Percentiles rank a stretch among this genome's conserved stretches.
Evolutionary conservation across 306 rosid species (phyloP).

Genomic region (Clitoria ternatea): DNA sequence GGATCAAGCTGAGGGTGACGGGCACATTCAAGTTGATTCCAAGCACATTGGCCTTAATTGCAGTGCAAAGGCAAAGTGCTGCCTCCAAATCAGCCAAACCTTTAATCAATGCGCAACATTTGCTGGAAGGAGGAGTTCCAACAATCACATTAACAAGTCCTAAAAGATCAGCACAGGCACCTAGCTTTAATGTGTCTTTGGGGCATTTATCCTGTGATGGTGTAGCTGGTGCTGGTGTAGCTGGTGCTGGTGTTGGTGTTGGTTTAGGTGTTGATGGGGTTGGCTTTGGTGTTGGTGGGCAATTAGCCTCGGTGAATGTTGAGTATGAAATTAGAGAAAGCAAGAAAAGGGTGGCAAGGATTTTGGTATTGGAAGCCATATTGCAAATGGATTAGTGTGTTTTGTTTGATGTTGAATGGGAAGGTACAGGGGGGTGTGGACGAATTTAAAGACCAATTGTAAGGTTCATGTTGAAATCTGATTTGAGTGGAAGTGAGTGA

Average conservation of each 20-base stretch:
- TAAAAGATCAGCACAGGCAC: slow-evolving; percentile 55
- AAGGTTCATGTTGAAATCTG: slow-evolving; percentile 31
- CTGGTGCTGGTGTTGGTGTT: neutral
- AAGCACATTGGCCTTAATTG: slow-evolving; percentile 66
- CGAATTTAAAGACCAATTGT: slow-evolving; percentile 41
- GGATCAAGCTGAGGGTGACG: slow-evolving; percentile 42
- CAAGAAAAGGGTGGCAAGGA: slow-evolving; percentile 38
- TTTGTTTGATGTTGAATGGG: slow-evolving; percentile 17
- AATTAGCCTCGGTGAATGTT: slow-evolving; percentile 39
- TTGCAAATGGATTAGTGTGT: neutral
- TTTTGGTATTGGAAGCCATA: slow-evolving; percentile 44
- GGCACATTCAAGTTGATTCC: slow-evolving; percentile 71
- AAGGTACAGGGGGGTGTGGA: neutral
- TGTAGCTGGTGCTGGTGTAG: neutral
- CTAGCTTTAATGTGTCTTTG: slow-evolving; percentile 58
- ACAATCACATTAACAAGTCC: slow-evolving; percentile 38
- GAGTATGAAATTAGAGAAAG: slow-evolving; percentile 50
- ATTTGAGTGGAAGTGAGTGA: slow-evolving; percentile 51
- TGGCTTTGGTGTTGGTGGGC: slow-evolving; percentile 20
- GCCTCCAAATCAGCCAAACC: slow-evolving; percentile 69
- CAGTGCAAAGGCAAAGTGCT: slow-evolving; percentile 80
- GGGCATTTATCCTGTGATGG: slow-evolving; percentile 38
- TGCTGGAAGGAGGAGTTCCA: slow-evolving; percentile 50
- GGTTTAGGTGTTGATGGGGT: neutral
- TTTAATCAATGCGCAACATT: slow-evolving; percentile 59